Evolutionary conservation across 2,329 filamentous ascomycete species (phyloP).

Genomic region (Elsinoe perseae): DNA sequence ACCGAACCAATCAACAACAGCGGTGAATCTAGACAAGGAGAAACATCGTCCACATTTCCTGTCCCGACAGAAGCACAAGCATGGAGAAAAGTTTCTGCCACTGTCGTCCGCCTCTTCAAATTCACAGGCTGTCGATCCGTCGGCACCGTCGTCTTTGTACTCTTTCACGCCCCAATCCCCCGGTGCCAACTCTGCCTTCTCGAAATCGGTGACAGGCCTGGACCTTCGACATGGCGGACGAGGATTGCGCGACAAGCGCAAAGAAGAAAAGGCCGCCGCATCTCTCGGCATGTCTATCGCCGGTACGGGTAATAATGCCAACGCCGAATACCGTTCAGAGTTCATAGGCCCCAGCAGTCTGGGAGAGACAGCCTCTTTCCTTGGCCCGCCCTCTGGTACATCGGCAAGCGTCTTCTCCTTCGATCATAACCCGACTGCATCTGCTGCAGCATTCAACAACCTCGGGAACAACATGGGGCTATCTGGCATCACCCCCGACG

Average conservation of each 20-base stretch:
- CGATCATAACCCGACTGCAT: conserved; percentile 27
- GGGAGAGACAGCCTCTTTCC: conserved; percentile 16
- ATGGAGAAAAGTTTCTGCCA: conserved; percentile 57
- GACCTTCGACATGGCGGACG: conserved; percentile 71
- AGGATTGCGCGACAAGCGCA: conserved; percentile 66
- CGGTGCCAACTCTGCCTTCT: conserved; percentile 59
- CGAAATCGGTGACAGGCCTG: conserved; percentile 73
- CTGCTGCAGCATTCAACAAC: conserved; percentile 35
- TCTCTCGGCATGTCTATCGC: conserved; percentile 28
- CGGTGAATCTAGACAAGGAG: conserved; percentile 45
- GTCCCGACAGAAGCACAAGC: conserved; percentile 69
- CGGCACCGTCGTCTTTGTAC: conserved; percentile 67
- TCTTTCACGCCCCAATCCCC: conserved; percentile 72
- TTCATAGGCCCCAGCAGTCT: conserved; percentile 22
- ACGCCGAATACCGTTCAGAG: conserved; percentile 19
- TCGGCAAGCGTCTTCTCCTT: conserved; percentile 28
- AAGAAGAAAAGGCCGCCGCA: conserved; percentile 43
- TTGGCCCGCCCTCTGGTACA: conserved; percentile 25
- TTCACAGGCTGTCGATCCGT: conserved; percentile 66
- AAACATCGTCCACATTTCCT: conserved; percentile 70
- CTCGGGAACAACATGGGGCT: conserved; percentile 42
- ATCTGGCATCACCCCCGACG: conserved; percentile 50
- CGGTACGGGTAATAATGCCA: conserved; percentile 19
- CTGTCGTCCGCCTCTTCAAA: conserved; percentile 71
- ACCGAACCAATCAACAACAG: conserved; percentile 37